Base-by-base conservation (phyloP, 1,284 basidiomycete species). In the Ustilago loliicola region DNA sequence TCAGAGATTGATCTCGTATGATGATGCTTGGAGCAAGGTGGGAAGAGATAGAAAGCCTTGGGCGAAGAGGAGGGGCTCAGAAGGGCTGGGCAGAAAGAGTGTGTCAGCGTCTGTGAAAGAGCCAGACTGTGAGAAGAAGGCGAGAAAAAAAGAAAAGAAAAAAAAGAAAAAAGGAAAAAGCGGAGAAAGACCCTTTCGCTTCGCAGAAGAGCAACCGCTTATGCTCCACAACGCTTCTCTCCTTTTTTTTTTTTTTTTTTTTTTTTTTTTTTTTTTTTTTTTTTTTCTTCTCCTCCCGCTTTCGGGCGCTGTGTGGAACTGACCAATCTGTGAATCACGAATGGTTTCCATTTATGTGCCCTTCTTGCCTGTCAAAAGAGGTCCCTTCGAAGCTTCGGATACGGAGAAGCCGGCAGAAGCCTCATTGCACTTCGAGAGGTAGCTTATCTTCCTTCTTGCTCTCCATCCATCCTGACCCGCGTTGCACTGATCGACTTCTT, bases 381-480 rank as follows among this genome's bases (percentile, higher is more conserved):
- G 32, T 34, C 32, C 32, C 32, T 34, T 34, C 11, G 32, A 34
- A 34, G 32, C 32, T 29, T 57, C 55, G 55, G 38, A 57, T 57
- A 57, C 55, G 55, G 53, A 57, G 38, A 57, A 21, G 55, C 36
- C 55, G 38, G 40, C 55, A 57, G 11, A 19, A 17, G 55, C 30
- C 34, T 57, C 30, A 6, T 23, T 54, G 23, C 13, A 21, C n/a
- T 47, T 38, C 36, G 15, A 38, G 36, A 8, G 36, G 17, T 38
- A 38, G 36, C 3, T 7, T 47, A 47, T 19, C 50, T 51, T 51
- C 7, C 52, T 32, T 53, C 11, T 29, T 10, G 27, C 30, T 32
- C 52, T 32, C n/a, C 52, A 53, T 53, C 52, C 52, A 53, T 47
- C 3, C 19, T 38, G 9, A 34, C 11, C 5, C 11, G 7, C 32